Conservation (phyloP, 2,329 filamentous ascomycete species). For the Colletotrichum trifolii region DNA sequence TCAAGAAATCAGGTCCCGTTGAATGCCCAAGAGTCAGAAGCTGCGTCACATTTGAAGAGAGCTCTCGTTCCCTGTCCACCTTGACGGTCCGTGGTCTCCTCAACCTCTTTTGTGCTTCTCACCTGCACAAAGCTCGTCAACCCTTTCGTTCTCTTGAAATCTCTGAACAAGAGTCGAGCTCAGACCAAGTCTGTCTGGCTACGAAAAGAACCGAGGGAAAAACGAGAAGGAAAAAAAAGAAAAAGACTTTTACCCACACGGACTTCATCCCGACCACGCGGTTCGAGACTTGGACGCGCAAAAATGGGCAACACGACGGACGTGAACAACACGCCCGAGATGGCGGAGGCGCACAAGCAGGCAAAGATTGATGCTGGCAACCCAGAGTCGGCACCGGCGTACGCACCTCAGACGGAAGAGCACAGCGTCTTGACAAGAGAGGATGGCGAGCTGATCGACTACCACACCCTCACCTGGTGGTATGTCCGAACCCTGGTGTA, state of each 20-base stretch:
- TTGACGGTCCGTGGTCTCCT: background rate
- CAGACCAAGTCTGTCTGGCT: no score
- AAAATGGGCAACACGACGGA: constrained; percentile 27
- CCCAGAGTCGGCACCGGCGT: constrained; percentile 20
- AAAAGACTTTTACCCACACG: no score
- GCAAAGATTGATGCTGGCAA: constrained; percentile 12
- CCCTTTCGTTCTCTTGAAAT: no score
- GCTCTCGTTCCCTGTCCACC: background rate
- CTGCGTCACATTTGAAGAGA: no score
- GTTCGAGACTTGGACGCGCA: background rate
- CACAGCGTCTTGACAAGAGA: constrained; percentile 30
- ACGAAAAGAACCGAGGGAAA: no score
- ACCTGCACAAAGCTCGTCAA: no score
- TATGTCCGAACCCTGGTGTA: constrained; percentile 38
- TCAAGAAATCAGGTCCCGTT: constrained; percentile 15
- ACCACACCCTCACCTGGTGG: constrained; percentile 53
- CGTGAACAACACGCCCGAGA: constrained; percentile 21
- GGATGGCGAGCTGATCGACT: constrained; percentile 44
- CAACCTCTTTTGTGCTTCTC: no score
- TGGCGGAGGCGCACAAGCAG: constrained; percentile 21
- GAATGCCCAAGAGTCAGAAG: background rate
- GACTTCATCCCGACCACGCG: no score
- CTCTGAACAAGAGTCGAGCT: no score
- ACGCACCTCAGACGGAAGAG: constrained; percentile 22
- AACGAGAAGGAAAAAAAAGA: no score